A percentile compares a stretch with the other conserved stretches of the same genome.
Evolutionary conservation across 257 asterid genomes (phyloP).

Genomic region (Verbena officinalis): DNA sequence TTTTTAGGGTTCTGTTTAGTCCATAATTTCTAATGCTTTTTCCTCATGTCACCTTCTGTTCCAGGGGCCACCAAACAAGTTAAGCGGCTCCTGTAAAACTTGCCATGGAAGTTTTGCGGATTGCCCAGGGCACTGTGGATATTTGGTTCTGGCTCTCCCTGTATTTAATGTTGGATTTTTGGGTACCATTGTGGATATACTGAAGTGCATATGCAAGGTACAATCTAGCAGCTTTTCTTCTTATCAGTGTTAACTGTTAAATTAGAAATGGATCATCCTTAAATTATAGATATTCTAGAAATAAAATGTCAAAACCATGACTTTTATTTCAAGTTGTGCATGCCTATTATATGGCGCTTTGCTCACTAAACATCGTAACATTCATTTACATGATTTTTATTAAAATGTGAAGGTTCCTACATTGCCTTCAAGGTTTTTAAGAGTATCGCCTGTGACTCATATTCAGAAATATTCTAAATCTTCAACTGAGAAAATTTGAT

Average conservation of each 20-base stretch:
- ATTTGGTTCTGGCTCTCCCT: slow-evolving; percentile 76
- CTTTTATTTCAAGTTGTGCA: slow-evolving; percentile 18
- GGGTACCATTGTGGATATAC: slow-evolving; percentile 58
- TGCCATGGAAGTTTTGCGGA: slow-evolving; percentile 64
- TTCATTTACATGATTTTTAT: neutral
- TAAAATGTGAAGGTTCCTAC: neutral
- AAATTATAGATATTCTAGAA: slow-evolving; percentile 2
- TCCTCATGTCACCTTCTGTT: slow-evolving; percentile 19
- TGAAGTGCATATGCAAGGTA: slow-evolving; percentile 99
- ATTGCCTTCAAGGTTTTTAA: neutral
- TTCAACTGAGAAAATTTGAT: neutral
- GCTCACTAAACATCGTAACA: slow-evolving; percentile 6
- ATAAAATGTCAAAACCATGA: neutral
- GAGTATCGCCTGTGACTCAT: neutral
- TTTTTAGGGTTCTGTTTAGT: neutral
- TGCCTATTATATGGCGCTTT: neutral
- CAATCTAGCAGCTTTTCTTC: slow-evolving; percentile 14
- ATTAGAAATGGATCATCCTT: slow-evolving; percentile 18
- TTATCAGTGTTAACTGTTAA: neutral
- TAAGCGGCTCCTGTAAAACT: slow-evolving; percentile 55
- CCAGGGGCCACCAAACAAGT: slow-evolving; percentile 95
- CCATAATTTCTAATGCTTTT: neutral
- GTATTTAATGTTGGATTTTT: slow-evolving; percentile 84
- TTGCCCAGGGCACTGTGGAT: slow-evolving; percentile 94
- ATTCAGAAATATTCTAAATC: neutral